Percentiles rank a stretch among this genome's conserved stretches.
phyloP scores from a whole-genome alignment of 2,329 filamentous ascomycete genomes.

The Xylaria sp. region DNA sequence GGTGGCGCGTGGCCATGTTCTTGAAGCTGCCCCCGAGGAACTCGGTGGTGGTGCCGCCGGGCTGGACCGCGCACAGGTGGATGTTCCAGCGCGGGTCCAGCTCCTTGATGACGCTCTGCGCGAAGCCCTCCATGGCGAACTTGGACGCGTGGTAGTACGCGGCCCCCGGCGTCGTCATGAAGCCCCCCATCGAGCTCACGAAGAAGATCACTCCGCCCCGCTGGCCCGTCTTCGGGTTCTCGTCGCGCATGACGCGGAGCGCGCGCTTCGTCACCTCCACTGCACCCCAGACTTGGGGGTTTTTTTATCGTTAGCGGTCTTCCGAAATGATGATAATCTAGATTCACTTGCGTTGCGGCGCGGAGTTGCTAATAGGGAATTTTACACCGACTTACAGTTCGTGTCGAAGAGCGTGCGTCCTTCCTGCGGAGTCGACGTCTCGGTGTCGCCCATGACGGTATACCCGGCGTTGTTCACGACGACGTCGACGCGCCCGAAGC shows the following conservation, averaged over 20 bases:
- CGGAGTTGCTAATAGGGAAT: background rate
- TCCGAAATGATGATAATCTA: too few relatives aligned
- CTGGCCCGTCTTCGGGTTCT: conserved; percentile 40
- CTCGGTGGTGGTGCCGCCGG: conserved; percentile 52
- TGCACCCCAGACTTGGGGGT: conserved; percentile 56
- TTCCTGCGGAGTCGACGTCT: conserved; percentile 46
- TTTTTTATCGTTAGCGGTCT: too few relatives aligned
- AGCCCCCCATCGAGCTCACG: conserved; percentile 63
- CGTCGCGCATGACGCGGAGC: conserved; percentile 52
- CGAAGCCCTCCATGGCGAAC: conserved; percentile 43
- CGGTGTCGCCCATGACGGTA: conserved; percentile 47
- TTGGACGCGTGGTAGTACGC: conserved; percentile 43
- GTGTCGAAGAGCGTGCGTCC: conserved; percentile 54
- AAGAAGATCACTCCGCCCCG: conserved; percentile 64
- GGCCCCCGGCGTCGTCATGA: conserved; percentile 44
- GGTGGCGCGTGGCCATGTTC: conserved; percentile 49
- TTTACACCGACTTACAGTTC: conserved; percentile 43
- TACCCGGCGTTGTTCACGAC: conserved; percentile 49
- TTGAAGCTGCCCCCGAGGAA: conserved; percentile 44
- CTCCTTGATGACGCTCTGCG: conserved; percentile 38
- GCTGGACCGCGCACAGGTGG: conserved; percentile 55
- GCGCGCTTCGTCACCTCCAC: conserved; percentile 53
- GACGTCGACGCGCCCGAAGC: conserved; percentile 51
- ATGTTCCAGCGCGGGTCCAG: conserved; percentile 43
- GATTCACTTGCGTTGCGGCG: background rate